Base-by-base conservation (phyloP, 2,329 filamentous ascomycete species). In the Scolecobasidium constrictum region DNA sequence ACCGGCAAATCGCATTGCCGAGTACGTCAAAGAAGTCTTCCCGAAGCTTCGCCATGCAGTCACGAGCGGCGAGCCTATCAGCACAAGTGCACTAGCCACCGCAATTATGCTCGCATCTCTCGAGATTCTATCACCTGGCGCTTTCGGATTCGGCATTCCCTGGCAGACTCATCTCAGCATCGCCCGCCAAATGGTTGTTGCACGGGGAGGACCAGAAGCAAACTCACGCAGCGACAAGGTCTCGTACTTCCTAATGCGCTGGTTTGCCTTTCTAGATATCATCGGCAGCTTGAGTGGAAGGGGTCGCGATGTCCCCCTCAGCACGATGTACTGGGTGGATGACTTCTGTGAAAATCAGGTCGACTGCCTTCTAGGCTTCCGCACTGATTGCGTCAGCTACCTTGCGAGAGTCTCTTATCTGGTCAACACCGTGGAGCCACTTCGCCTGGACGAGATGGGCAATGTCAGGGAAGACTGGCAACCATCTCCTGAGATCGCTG, bases 211-310 rank as follows among this genome's bases (percentile, higher is more conserved):
- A 16, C 70, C 77, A 7, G 70, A 74, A 40, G 62, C 69, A 20
- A 72, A 73, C 50, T 59, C 61, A 61, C 52, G 70, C 64, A 51
- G 72, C 53, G 70, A 79, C 53, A 67, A 75, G 53, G 69, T 84
- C 43, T 72, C 79, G 42, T 81, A 81, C 42, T 92, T 93, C 54
- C 70, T 92, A 7, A 80, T 77, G 50, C 77, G 83, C 46, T 93
- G 86, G 86, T 82, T 92, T 49, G 82, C 81, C 2, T 92, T 92
- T 59, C 71, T 93, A 16, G 85, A 92, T 54, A 78, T 92, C 1
- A 66, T 92, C 43, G 86, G 84, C 18, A 79, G 77, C 34, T 66
- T 93, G 19, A 79, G 66, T 43, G 83, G 82, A 13, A 67, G 62
- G 48, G 62, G 63, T 40, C 64, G 64, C 40, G 61, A 66, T 45